A percentile compares a stretch with the other conserved stretches of the same genome.
Evolutionary conservation across 345 rosid species (phyloP).

Genomic region (Brassica cretica): DNA sequence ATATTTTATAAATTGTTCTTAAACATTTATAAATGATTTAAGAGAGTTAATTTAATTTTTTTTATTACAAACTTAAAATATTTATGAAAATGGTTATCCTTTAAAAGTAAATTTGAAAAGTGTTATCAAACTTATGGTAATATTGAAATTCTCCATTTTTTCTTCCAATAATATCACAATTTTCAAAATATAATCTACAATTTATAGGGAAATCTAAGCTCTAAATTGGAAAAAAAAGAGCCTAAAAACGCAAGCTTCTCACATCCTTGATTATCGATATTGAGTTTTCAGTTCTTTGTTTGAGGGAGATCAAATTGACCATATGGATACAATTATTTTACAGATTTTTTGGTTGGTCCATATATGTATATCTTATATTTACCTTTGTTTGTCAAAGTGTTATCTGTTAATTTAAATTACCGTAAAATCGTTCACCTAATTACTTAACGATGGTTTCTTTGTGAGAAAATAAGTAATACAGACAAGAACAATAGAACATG

Average conservation of each 20-base stretch:
- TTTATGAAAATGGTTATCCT: too few relatives aligned
- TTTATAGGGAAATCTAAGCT: not conserved
- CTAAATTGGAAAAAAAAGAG: not conserved
- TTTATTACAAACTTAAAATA: too few relatives aligned
- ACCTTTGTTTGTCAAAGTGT: not conserved
- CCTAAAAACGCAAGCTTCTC: not conserved
- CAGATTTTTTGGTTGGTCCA: not conserved
- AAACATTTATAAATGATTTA: too few relatives aligned
- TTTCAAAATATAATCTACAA: not conserved
- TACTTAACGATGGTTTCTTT: not conserved
- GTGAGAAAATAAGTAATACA: not conserved
- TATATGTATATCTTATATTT: not conserved
- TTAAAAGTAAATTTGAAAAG: too few relatives aligned
- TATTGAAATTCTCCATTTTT: too few relatives aligned
- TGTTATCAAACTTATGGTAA: too few relatives aligned
- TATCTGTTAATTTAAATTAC: not conserved
- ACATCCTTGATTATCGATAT: not conserved
- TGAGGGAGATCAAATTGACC: not conserved
- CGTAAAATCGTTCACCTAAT: not conserved
- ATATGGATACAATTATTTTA: not conserved
- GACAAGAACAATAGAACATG: not conserved
- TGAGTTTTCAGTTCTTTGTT: not conserved
- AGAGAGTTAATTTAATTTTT: too few relatives aligned
- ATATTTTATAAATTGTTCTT: too few relatives aligned
- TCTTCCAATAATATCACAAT: not conserved